phyloP scores from a whole-genome alignment of 345 rosid species.

The Garcia nutans region DNA sequence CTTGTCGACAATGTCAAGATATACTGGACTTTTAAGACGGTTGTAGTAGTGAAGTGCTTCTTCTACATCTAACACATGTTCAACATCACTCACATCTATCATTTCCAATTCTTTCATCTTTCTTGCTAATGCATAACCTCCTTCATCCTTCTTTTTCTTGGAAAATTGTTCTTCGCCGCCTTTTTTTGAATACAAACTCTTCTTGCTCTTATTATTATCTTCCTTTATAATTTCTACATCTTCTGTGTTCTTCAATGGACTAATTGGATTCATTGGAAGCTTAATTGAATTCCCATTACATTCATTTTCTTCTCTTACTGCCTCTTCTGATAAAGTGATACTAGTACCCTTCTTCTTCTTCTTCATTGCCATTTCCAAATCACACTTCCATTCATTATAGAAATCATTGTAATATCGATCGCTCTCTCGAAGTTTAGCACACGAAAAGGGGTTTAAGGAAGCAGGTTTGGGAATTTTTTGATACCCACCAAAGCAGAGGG shows the following conservation, averaged over 20 bases:
- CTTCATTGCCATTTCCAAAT: slow-evolving; percentile 32
- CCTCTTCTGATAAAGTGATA: slow-evolving; percentile 11
- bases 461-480: slow-evolving; percentile 43
- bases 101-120: slow-evolving; percentile 88
- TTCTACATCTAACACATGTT: slow-evolving; percentile 70
- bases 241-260: slow-evolving; percentile 35
- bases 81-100: slow-evolving; percentile 69
- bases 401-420: slow-evolving; percentile 34
- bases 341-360: slow-evolving; percentile 9
- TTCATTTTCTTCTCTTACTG: slow-evolving; percentile 23
- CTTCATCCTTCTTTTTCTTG: slow-evolving; percentile 27
- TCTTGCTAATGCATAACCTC: slow-evolving; percentile 47
- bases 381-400: slow-evolving; percentile 41
- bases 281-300: slow-evolving; percentile 16
- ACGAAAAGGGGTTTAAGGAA: slow-evolving; percentile 32
- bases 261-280: slow-evolving; percentile 29
- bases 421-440: slow-evolving; percentile 26
- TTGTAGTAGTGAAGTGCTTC: slow-evolving; percentile 88
- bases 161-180: slow-evolving; percentile 22
- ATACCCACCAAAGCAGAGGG: slow-evolving; percentile 47
- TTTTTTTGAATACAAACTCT: slow-evolving; percentile 22
- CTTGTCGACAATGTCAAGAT: slow-evolving; percentile 75
- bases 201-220: slow-evolving; percentile 25
- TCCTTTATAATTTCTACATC: slow-evolving; percentile 15
- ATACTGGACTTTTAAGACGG: slow-evolving; percentile 73